phyloP scores from a whole-genome alignment of 2,329 filamentous ascomycete genomes.

The Sporothrix inflata region DNA sequence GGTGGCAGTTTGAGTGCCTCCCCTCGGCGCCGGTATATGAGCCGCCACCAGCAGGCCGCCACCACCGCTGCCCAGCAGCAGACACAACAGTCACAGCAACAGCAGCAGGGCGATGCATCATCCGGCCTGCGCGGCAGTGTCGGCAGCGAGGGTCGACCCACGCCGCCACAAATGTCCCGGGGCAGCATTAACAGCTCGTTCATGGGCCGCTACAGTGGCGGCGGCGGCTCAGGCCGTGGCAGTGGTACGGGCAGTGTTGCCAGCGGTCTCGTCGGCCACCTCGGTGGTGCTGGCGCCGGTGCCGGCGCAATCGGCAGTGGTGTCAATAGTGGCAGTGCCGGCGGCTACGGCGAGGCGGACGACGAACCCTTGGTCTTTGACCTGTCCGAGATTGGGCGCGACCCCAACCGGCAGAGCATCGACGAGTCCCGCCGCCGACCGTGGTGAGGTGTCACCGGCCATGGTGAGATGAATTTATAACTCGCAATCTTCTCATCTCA shows the following conservation, averaged over 20 bases:
- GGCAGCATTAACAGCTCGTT: constrained; percentile 51
- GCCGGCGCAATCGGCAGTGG: constrained; percentile 36
- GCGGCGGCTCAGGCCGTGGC: constrained; percentile 29
- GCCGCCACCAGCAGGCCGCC: constrained; percentile 28
- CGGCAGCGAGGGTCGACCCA: constrained; percentile 38
- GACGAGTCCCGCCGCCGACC: constrained; percentile 48
- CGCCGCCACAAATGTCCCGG: constrained; percentile 50
- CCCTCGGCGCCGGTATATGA: constrained; percentile 32
- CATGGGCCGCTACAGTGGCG: constrained; percentile 34
- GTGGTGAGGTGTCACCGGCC: constrained; percentile 6
- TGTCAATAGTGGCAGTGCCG: constrained; percentile 38
- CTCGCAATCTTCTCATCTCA: not conserved
- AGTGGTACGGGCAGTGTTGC: constrained; percentile 48
- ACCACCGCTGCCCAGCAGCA: not conserved
- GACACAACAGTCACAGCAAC: not conserved
- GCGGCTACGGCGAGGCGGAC: constrained; percentile 58
- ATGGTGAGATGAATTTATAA: not conserved
- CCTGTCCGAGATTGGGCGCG: constrained; percentile 70
- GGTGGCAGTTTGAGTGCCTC: not conserved
- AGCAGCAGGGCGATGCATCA: not conserved
- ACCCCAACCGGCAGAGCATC: constrained; percentile 57
- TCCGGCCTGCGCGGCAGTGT: constrained; percentile 20
- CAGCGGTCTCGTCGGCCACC: constrained; percentile 59
- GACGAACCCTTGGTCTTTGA: constrained; percentile 74
- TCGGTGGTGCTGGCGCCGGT: constrained; percentile 40